Base-by-base conservation (phyloP, 2,329 filamentous ascomycete species). In the Hansfordia pulvinata region DNA sequence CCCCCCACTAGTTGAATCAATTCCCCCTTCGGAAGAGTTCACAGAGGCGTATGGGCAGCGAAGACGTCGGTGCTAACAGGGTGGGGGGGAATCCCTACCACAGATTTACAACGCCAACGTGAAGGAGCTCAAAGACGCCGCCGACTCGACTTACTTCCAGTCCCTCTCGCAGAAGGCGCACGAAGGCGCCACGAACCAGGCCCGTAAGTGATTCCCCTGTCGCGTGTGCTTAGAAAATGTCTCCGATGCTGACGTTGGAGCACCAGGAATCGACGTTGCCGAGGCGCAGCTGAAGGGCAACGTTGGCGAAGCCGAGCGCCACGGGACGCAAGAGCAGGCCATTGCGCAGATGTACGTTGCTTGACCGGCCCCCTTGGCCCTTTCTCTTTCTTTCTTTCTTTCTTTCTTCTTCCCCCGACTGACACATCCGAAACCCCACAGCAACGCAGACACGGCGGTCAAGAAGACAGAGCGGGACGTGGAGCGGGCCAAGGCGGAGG, bases 71-170 rank as follows among this genome's bases (percentile, higher is more conserved):
- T 27, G 10, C 25, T 19, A 10, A 7, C 5, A n/a, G 19, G 19
- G n/a, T n/a, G n/a, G n/a, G n/a, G n/a, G n/a, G n/a, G n/a, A n/a
- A n/a, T 23, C 34, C 18, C 10, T 22, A 34, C 31, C 62, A 62
- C 37, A n/a, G n/a, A n/a, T n/a, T n/a, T 74, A 77, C 53, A 75
- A 76, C 41, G 69, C 72, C 48, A 80, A 80, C 52, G 73, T 92
- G 41, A 90, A 90, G 52, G 84, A 92, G 47, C 67, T 93, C 15
- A 78, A 83, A 46, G 84, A 93, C 43, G 81, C 82, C 1, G 78
- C 75, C 3, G 71, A 78, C 35, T 81, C 73, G n/a, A 74, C 75
- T 39, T 93, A 92, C 56, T 92, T 92, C 42, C 73, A 77, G 26
- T 83, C 77, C 12, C 70, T 90, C 2, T 80, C 77, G 6, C 71